These are phyloP conservation scores for Phytophthora ramorum DNA, from an alignment of 352 stramenopile species.

Conservation along the genomic window DNA sequence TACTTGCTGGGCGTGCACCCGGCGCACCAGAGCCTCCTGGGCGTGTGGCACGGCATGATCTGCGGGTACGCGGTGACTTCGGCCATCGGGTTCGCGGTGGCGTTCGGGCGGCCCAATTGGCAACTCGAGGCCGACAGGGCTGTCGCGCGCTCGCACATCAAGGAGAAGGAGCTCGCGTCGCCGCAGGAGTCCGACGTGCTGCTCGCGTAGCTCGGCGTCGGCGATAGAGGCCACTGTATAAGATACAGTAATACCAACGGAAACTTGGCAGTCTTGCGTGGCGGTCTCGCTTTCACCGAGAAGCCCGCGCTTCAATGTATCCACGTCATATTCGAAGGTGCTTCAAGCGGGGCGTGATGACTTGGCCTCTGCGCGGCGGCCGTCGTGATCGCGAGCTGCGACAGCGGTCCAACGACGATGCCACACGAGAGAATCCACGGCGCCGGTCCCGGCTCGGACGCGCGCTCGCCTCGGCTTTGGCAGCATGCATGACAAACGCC, in stretches of 20 bases:
- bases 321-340: constrained; percentile 10
- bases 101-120: constrained; percentile 74
- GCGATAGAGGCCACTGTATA: background rate
- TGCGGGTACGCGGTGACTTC: constrained; percentile 81
- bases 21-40: constrained; percentile 47
- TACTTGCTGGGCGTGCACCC: constrained; percentile 72
- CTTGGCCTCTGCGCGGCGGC: constrained; percentile 7
- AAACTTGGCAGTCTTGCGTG: background rate
- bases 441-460: too few species aligned
- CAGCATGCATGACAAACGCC: constrained; percentile 11
- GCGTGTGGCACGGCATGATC: constrained; percentile 74
- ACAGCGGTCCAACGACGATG: constrained; percentile 1
- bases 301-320: constrained; percentile 21
- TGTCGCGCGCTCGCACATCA: constrained; percentile 59
- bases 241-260: background rate
- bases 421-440: background rate
- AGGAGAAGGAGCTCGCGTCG: constrained; percentile 33
- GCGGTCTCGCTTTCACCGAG: constrained; percentile 18
- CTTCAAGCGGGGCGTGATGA: constrained; percentile 26
- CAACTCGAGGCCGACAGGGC: constrained; percentile 54
- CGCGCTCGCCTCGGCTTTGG: too few species aligned
- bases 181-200: constrained; percentile 36
- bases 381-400: constrained; percentile 23
- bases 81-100: constrained; percentile 64
- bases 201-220: constrained; percentile 25